Evolutionary conservation across 768 basidiomycete species (phyloP).

Genomic region (Lentinula aciculospora): DNA sequence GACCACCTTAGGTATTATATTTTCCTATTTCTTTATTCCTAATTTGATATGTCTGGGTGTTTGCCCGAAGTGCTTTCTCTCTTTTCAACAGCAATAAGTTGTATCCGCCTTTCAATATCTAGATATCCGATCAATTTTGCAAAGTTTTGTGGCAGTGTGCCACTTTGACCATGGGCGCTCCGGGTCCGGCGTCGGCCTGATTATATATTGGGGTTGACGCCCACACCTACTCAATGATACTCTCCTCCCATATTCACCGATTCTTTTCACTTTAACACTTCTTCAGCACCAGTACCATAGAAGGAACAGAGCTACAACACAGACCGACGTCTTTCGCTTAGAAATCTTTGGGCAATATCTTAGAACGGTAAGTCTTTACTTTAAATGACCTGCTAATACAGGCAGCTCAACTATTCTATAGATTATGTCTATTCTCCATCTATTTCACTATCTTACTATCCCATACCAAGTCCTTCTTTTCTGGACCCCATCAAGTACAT

Average conservation of each 20-base stretch:
- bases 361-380: background rate
- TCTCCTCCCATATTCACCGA: too few species aligned
- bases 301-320: background rate
- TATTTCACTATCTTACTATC: background rate
- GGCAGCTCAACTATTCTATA: background rate
- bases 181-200: too few species aligned
- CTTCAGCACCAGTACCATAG: background rate
- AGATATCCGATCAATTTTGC: too few species aligned
- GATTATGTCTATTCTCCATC: background rate
- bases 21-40: too few species aligned
- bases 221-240: background rate
- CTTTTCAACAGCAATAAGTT: too few species aligned
- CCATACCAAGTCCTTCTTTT: slow-evolving; percentile 1
- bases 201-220: too few species aligned
- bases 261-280: background rate
- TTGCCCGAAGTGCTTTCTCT: too few species aligned
- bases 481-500: slow-evolving; percentile 14
- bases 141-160: too few species aligned
- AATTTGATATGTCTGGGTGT: too few species aligned
- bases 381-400: background rate
- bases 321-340: background rate
- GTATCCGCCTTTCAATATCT: too few species aligned
- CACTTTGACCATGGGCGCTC: too few species aligned
- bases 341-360: background rate
- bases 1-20: too few species aligned